A percentile compares a stretch with the other conserved stretches of the same genome.
Evolutionary conservation across 2,329 filamentous ascomycete genomes (phyloP).

Genomic region (Dactylellina drechsleri): DNA sequence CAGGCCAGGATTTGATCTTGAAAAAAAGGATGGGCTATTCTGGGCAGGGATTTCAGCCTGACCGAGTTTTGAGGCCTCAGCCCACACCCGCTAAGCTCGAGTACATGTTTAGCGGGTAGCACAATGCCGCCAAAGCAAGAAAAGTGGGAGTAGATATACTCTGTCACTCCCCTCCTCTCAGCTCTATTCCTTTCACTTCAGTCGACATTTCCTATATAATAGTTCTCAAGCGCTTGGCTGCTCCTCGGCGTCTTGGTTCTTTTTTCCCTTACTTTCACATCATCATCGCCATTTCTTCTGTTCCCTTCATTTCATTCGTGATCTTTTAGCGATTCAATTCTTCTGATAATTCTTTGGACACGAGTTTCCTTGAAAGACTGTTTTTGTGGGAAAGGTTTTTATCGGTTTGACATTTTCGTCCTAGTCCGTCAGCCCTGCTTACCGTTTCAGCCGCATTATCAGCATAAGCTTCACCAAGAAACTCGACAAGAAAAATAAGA

Average conservation of each 20-base stretch:
- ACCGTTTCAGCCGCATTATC: constrained; percentile 49
- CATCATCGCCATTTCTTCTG: constrained; percentile 3
- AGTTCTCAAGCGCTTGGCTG: constrained; percentile 37
- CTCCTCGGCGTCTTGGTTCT: constrained; percentile 35
- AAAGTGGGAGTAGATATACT: constrained; percentile 34
- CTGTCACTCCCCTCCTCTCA: not conserved
- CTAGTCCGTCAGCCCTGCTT: constrained; percentile 6
- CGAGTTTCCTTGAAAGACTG: constrained; percentile 39
- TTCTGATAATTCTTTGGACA: constrained; percentile 10
- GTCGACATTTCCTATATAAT: constrained; percentile 17
- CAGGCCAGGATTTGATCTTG: constrained; percentile 14
- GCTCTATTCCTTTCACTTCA: constrained; percentile 9
- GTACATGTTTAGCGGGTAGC: constrained; percentile 1
- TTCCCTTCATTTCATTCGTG: not conserved
- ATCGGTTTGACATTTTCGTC: not conserved
- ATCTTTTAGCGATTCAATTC: constrained; percentile 6
- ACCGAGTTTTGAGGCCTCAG: not conserved
- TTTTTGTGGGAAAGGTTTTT: not conserved
- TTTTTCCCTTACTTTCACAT: constrained; percentile 11
- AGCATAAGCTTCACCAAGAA: constrained; percentile 4
- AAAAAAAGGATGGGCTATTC: constrained; percentile 9
- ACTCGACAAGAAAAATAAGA: not conserved
- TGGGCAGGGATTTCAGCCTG: constrained; percentile 48
- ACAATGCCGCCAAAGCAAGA: not conserved
- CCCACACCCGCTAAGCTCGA: constrained; percentile 29